A percentile compares a stretch with the other conserved stretches of the same genome.
Evolutionary conservation across 345 rosid genomes (phyloP).

Genomic region (Populus ilicifolia): DNA sequence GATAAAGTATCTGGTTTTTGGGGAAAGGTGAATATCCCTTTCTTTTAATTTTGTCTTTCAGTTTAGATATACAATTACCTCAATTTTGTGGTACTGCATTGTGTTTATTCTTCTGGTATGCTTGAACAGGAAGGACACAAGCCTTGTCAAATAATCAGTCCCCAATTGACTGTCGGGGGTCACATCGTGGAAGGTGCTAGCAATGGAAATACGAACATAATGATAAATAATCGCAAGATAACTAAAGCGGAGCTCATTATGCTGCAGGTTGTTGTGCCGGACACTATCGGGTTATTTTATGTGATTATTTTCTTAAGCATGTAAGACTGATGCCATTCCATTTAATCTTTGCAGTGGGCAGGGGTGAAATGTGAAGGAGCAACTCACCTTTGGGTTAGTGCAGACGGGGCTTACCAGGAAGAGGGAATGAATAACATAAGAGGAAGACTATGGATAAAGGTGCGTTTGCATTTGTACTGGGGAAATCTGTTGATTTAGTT

Average conservation of each 20-base stretch:
- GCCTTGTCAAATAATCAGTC: constrained; percentile 74
- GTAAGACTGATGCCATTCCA: constrained; percentile 7
- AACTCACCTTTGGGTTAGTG: constrained; percentile 59
- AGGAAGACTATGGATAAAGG: constrained; percentile 70
- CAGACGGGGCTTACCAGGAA: constrained; percentile 64
- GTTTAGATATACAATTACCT: not conserved
- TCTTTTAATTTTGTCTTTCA: not conserved
- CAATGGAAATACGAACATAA: constrained; percentile 64
- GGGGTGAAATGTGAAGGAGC: constrained; percentile 71
- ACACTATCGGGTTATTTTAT: constrained; percentile 12
- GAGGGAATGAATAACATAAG: constrained; percentile 59
- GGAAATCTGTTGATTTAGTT: not conserved
- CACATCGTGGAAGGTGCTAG: constrained; percentile 43
- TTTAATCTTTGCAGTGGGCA: constrained; percentile 40
- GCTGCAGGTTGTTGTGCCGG: constrained; percentile 57
- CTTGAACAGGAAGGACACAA: constrained; percentile 63
- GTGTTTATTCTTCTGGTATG: constrained; percentile 15
- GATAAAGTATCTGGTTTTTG: constrained; percentile 77
- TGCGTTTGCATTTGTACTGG: constrained; percentile 22
- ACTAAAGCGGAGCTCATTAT: constrained; percentile 53
- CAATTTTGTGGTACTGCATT: constrained; percentile 6
- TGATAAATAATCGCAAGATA: constrained; percentile 61
- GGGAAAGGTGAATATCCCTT: constrained; percentile 69
- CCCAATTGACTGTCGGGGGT: constrained; percentile 51
- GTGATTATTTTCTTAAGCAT: not conserved